Evolutionary conservation across 805 yeast species (phyloP), one percentile per base, ranked within the genome.

Genomic region (Candida alai): DNA sequence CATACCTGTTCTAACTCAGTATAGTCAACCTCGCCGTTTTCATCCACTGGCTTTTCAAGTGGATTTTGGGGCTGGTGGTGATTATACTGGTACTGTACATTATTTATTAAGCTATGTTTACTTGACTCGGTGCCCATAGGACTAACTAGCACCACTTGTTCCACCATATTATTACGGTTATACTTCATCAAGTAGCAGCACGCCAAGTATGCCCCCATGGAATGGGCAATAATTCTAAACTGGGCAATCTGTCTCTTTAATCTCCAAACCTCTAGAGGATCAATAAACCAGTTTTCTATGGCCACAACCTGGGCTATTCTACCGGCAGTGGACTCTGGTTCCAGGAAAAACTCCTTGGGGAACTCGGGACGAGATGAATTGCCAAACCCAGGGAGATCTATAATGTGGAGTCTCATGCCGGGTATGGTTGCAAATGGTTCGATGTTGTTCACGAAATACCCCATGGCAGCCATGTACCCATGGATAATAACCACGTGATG

Each of bases 111-210:
- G 38, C 70, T 63, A 12, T 43, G 37, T 19, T 45, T 45, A 34
- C 58, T 62, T 10, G 68, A 52, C 37, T 65, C 71, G 1, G 71
- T 63, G 4, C 71, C 71, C 69, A 65, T 58, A 4, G 71, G 70
- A 42, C 70, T 63, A 4, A 65, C 66, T 12, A 54, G 35, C 22
- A 58, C 45, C 42, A 51, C 26, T 36, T 49, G 19, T 51, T 64
- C 35, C 3, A 49, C 54, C 3, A 37, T 9, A 18, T 40, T 31
- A 3, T 35, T 30, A 14, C 34, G 43, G 32, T 60, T 59, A 39
- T 62, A 62, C 43, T 65, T 65, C 62, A 65, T 48, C 15, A 65
- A 44, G 40, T 65, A 65, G 39, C 70, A 63, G 36, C 67, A 49
- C 10, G 61, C 44, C 17, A 65, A 43, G 35, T 65, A 65, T 4